phyloP scores from a whole-genome alignment of 2,329 filamentous ascomycete species.

The Fusarium sp. region DNA sequence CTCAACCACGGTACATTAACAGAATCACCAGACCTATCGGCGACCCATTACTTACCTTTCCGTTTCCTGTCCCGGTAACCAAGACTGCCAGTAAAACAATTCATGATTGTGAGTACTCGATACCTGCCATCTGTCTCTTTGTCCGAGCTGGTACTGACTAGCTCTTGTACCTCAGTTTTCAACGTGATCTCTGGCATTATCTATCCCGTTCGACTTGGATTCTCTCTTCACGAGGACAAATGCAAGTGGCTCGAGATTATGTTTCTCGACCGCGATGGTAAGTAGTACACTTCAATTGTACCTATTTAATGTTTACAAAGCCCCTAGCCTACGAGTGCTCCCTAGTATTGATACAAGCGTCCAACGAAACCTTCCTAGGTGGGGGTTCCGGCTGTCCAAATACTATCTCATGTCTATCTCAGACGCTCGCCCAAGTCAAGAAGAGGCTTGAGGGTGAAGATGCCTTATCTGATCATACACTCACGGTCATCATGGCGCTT shows the following conservation, averaged over 20 bases:
- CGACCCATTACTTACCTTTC: conserved; percentile 1
- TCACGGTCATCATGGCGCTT: conserved; percentile 11
- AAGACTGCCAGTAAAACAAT: conserved; percentile 13
- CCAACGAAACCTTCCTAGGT: conserved; percentile 22
- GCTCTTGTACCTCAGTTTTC: conserved; percentile 1
- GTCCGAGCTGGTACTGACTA: background rate
- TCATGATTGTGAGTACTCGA: conserved; percentile 10
- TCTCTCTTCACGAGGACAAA: conserved; percentile 1
- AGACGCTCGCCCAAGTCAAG: conserved; percentile 5
- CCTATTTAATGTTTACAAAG: rapidly evolving
- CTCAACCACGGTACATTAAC: background rate
- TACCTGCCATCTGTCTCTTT: rapidly evolving
- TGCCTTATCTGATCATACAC: conserved; percentile 1
- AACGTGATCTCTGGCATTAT: background rate
- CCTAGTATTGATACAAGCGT: conserved; percentile 7
- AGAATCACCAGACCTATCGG: conserved; percentile 6
- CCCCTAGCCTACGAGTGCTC: conserved; percentile 7
- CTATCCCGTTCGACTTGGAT: conserved; percentile 17
- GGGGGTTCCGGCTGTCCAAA: conserved; percentile 5
- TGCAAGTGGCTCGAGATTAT: conserved; percentile 21
- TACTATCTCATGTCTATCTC: conserved; percentile 5
- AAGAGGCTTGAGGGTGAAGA: background rate
- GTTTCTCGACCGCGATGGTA: conserved; percentile 8
- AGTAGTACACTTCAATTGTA: rapidly evolving
- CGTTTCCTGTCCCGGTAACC: conserved; percentile 8